Conservation (phyloP, 306 rosid genomes). For the Begonia fuchsioides region DNA sequence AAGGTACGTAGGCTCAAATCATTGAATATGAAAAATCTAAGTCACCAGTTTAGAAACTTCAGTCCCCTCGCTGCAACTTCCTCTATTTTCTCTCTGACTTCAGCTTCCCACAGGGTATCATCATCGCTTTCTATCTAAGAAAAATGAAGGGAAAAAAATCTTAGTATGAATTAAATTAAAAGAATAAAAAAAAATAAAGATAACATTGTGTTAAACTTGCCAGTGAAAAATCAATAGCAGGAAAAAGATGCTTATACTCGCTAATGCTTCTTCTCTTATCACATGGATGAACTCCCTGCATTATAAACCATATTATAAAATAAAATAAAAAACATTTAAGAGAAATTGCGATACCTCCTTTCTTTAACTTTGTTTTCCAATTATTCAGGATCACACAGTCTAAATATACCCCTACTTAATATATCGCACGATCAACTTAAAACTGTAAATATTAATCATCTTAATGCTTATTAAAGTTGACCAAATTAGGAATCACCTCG, state of each 20-base stretch:
- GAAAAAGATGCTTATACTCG: constrained; percentile 63
- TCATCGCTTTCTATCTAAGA: constrained; percentile 60
- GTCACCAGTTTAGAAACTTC: constrained; percentile 68
- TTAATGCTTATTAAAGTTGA: too few species aligned
- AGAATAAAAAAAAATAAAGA: not conserved
- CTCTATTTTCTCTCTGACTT: constrained; percentile 53
- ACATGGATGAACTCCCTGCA: constrained; percentile 87
- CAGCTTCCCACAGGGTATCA: constrained; percentile 69
- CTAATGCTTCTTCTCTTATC: constrained; percentile 75
- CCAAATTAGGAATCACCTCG: too few species aligned
- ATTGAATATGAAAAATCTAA: constrained; percentile 2
- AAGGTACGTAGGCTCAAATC: too few species aligned
- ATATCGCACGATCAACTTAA: too few species aligned
- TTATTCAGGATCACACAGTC: too few species aligned
- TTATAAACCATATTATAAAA: constrained; percentile 1
- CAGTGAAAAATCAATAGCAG: constrained; percentile 82
- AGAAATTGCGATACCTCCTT: too few species aligned
- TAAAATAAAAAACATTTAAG: too few species aligned
- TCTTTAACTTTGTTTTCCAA: too few species aligned
- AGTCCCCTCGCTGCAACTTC: constrained; percentile 74
- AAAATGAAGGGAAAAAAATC: constrained; percentile 4
- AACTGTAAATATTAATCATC: too few species aligned
- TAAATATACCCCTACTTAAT: too few species aligned
- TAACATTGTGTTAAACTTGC: constrained; percentile 18
- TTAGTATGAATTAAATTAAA: not conserved